Evolutionary conservation across 805 yeast genomes (phyloP).

Genomic region (Candida hispaniensis): DNA sequence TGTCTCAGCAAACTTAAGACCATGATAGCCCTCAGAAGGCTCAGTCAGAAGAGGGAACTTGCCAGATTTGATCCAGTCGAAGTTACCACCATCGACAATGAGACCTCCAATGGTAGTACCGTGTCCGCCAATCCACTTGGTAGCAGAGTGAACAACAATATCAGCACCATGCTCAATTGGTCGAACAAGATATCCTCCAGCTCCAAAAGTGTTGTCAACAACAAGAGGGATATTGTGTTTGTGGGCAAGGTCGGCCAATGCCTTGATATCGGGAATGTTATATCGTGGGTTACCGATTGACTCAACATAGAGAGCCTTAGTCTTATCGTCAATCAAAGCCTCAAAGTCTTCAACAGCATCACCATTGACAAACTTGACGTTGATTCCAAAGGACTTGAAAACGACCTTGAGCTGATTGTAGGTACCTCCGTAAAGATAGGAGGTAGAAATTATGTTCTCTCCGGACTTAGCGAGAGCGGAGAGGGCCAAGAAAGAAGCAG

Average conservation of each 20-base stretch:
- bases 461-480: slow-evolving; percentile 78
- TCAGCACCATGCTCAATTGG: slow-evolving; percentile 90
- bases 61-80: slow-evolving; percentile 78
- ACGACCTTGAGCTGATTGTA: slow-evolving; percentile 91
- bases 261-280: slow-evolving; percentile 84
- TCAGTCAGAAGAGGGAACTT: slow-evolving; percentile 84
- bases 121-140: slow-evolving; percentile 97
- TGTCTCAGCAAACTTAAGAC: slow-evolving; percentile 69
- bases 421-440: slow-evolving; percentile 90
- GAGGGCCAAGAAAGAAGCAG: slow-evolving; percentile 83
- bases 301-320: slow-evolving; percentile 84
- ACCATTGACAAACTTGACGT: slow-evolving; percentile 74
- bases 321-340: slow-evolving; percentile 63
- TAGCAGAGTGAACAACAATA: slow-evolving; percentile 85
- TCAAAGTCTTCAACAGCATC: slow-evolving; percentile 64
- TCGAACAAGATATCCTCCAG: slow-evolving; percentile 79
- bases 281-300: slow-evolving; percentile 89
- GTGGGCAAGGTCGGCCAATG: slow-evolving; percentile 65
- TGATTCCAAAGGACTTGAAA: slow-evolving; percentile 80
- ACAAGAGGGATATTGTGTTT: slow-evolving; percentile 80
- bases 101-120: slow-evolving; percentile 93
- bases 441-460: slow-evolving; percentile 79
- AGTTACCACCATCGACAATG: slow-evolving; percentile 80
- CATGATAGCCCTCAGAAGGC: slow-evolving; percentile 93
- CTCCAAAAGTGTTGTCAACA: slow-evolving; percentile 94